Conservation (phyloP, 139 green algal species). For the Chlamydomonas incerta region DNA sequence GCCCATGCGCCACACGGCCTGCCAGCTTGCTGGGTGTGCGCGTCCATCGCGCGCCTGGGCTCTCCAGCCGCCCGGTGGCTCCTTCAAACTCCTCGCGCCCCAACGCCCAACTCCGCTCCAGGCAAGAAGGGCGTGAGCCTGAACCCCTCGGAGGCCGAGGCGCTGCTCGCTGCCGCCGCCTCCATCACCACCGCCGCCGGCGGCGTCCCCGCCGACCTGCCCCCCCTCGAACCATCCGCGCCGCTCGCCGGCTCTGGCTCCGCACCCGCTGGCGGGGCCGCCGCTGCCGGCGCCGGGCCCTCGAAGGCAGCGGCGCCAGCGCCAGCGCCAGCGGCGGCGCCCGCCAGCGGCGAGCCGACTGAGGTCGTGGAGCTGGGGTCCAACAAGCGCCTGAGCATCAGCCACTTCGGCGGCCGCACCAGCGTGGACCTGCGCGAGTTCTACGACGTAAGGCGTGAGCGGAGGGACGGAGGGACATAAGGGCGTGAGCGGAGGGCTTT, state of each 20-base stretch:
- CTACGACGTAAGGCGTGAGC: constrained; percentile 50
- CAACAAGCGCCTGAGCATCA: constrained; percentile 41
- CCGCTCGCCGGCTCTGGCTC: background rate
- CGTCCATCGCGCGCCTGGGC: too few relatives aligned
- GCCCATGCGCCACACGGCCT: too few relatives aligned
- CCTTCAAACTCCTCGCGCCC: background rate
- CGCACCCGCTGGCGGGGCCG: background rate
- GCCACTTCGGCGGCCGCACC: constrained; percentile 45
- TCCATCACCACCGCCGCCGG: background rate
- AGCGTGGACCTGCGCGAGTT: constrained; percentile 65
- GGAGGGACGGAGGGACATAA: background rate
- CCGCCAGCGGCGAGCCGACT: background rate
- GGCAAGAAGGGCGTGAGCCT: constrained; percentile 56
- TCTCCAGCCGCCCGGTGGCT: too few relatives aligned
- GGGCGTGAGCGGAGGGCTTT: too few relatives aligned
- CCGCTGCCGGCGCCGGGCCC: background rate
- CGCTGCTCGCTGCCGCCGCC: background rate
- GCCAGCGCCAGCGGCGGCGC: background rate
- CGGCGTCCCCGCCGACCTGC: background rate
- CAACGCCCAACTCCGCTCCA: background rate
- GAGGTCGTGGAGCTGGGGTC: constrained; percentile 49
- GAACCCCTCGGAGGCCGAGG: background rate
- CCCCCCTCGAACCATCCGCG: background rate
- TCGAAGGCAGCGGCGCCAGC: background rate
- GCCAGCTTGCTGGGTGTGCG: too few relatives aligned